Evolutionary conservation across 2,329 filamentous ascomycete genomes (phyloP).

Genomic region (Aspergillus fumigatiaffinis): DNA sequence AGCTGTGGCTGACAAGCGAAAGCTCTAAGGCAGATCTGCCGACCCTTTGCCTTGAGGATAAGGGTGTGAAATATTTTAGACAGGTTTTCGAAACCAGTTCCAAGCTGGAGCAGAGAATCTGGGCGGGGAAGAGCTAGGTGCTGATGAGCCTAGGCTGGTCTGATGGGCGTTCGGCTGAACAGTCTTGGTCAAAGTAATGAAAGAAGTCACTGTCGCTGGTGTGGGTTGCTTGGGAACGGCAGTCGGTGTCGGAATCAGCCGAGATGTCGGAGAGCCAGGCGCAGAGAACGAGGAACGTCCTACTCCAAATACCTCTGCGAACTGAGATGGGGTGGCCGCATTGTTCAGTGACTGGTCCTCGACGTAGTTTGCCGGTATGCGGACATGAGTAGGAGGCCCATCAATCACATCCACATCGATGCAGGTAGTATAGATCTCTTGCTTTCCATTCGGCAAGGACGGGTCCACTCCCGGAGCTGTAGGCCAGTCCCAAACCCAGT

Average conservation of each 20-base stretch:
- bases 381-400: conserved; percentile 13
- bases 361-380: conserved; percentile 20
- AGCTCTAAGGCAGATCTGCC: background rate
- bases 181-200: conserved; percentile 21
- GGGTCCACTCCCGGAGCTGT: conserved; percentile 43
- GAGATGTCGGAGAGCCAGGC: background rate
- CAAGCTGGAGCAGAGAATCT: background rate
- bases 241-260: background rate
- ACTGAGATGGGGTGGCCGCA: conserved; percentile 37
- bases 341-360: conserved; percentile 34
- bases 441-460: conserved; percentile 38
- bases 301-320: conserved; percentile 28
- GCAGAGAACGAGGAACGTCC: conserved; percentile 5
- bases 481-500: conserved; percentile 98
- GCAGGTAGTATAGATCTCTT: conserved; percentile 48
- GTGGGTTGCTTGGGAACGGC: background rate
- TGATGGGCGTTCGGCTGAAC: conserved; percentile 7
- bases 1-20: background rate
- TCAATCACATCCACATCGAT: conserved; percentile 45
- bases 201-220: conserved; percentile 23
- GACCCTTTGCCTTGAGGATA: background rate
- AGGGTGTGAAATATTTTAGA: background rate
- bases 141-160: background rate
- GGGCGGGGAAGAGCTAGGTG: background rate
- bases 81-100: background rate